These are phyloP conservation scores for Rhizoctonia solani DNA, from an alignment of 1,284 basidiomycete genomes.

Conservation along the genomic window DNA sequence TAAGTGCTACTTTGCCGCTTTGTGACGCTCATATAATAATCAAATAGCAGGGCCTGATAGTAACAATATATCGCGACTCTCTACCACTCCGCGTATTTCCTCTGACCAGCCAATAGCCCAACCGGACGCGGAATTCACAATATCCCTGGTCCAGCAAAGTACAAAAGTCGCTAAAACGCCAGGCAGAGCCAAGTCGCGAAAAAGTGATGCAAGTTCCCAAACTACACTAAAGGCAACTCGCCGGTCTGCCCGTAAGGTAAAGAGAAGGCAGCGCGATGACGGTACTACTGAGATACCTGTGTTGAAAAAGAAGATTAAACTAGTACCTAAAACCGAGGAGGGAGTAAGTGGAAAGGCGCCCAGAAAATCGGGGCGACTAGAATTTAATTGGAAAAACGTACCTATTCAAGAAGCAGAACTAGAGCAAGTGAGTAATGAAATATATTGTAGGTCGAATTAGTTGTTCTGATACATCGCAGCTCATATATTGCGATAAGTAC, in stretches of 20 bases:
- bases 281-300: background rate
- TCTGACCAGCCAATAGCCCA: too few relatives aligned
- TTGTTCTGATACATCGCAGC: background rate
- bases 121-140: too few relatives aligned
- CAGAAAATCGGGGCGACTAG: background rate
- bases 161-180: too few relatives aligned
- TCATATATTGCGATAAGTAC: conserved; percentile 17
- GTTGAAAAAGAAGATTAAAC: background rate
- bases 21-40: too few relatives aligned
- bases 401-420: background rate
- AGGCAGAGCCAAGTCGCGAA: background rate
- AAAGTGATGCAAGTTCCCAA: background rate
- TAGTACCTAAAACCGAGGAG: too few relatives aligned
- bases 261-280: conserved; percentile 2
- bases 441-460: background rate
- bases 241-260: background rate
- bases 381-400: conserved; percentile 8
- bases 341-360: background rate
- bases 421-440: background rate
- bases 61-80: too few relatives aligned
- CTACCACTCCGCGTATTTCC: too few relatives aligned
- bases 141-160: too few relatives aligned
- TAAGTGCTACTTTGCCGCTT: too few relatives aligned
- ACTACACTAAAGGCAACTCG: background rate
- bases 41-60: too few relatives aligned